Conservation (phyloP, 2,329 filamentous ascomycete genomes). For the Talaromyces funiculosus region DNA sequence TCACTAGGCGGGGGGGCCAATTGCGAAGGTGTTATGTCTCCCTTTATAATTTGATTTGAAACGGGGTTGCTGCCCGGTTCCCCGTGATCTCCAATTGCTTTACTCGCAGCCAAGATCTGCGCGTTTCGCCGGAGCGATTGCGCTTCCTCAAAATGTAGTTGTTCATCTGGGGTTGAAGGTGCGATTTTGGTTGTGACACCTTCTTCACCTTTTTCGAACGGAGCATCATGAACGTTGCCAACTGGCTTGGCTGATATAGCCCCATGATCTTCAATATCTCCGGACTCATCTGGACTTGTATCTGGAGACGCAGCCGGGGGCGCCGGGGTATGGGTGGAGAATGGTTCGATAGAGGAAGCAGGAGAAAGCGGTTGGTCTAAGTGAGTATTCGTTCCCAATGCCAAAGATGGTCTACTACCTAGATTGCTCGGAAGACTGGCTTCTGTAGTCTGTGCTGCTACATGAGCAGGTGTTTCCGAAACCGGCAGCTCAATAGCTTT, state of each 20-base stretch:
- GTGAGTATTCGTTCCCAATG: conserved; percentile 21
- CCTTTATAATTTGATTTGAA: conserved; percentile 25
- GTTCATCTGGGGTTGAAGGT: conserved; percentile 53
- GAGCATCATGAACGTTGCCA: conserved; percentile 19
- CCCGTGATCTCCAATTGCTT: conserved; percentile 18
- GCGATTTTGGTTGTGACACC: conserved; percentile 26
- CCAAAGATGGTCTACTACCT: conserved; percentile 25
- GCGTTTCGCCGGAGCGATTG: conserved; percentile 31
- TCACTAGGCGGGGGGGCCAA: conserved; percentile 14
- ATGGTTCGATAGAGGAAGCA: conserved; percentile 62
- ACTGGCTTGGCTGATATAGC: conserved; percentile 7
- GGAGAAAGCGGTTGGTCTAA: conserved; percentile 43
- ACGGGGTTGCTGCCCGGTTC: conserved; percentile 12
- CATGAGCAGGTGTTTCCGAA: conserved; percentile 14
- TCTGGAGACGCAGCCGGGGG: conserved; percentile 64
- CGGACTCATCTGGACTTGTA: conserved; percentile 67
- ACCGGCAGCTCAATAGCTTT: neutral
- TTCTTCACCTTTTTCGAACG: conserved; percentile 21
- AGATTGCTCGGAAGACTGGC: conserved; percentile 22
- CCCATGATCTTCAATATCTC: conserved; percentile 40
- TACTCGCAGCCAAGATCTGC: conserved; percentile 19
- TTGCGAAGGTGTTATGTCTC: conserved; percentile 17
- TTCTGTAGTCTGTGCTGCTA: conserved; percentile 12
- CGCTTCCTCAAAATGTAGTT: conserved; percentile 53
- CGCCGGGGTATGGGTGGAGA: conserved; percentile 67